Conservation (phyloP, 805 yeast genomes). For the Cyberlindnera euphorbiae region DNA sequence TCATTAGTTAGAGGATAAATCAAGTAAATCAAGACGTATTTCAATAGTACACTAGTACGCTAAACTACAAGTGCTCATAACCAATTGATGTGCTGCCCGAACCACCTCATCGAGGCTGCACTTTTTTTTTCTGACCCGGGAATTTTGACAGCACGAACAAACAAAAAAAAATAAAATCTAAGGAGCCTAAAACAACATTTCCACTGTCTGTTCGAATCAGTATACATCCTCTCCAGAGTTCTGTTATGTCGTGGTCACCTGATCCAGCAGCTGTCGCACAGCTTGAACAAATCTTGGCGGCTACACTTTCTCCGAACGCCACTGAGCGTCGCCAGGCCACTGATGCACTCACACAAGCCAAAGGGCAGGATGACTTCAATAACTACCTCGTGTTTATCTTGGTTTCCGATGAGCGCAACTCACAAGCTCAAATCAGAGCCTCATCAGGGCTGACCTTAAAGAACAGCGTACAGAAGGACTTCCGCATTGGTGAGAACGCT, state of each 20-base stretch:
- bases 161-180: not conserved
- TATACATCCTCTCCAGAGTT: too few relatives aligned
- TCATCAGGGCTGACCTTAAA: conserved; percentile 86
- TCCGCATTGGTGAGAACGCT: conserved; percentile 28
- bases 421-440: conserved; percentile 61
- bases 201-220: too few relatives aligned
- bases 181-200: too few relatives aligned
- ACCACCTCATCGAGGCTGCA: too few relatives aligned
- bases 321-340: conserved; percentile 61
- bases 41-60: too few relatives aligned
- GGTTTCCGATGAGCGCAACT: conserved; percentile 41
- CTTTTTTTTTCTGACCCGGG: too few relatives aligned
- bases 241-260: conserved; percentile 74
- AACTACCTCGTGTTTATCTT: conserved; percentile 74
- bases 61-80: too few relatives aligned
- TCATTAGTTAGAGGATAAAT: too few relatives aligned
- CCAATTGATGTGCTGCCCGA: too few relatives aligned
- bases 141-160: not conserved
- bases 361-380: conserved; percentile 68
- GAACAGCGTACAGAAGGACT: conserved; percentile 53
- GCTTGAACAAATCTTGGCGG: conserved; percentile 58
- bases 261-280: conserved; percentile 57
- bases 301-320: conserved; percentile 62
- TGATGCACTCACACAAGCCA: conserved; percentile 66
- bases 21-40: too few relatives aligned